Evolutionary conservation across 257 asterid genomes (phyloP).

Genomic region (Lycium ferocissimum): DNA sequence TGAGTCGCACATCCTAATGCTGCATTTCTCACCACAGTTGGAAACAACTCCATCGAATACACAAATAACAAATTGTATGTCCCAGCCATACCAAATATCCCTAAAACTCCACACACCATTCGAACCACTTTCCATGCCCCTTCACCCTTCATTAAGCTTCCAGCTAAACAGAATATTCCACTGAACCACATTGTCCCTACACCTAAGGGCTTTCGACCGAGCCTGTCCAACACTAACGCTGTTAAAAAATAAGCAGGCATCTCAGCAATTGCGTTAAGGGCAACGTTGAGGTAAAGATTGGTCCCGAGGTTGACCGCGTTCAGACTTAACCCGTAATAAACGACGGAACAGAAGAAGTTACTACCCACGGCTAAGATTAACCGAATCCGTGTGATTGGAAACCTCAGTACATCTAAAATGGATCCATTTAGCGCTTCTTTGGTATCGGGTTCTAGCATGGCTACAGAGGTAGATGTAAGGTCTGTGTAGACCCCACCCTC

Average conservation of each 20-base stretch:
- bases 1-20: slow-evolving; percentile 84
- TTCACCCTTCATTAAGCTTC: slow-evolving; percentile 49
- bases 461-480: too few species aligned
- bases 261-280: slow-evolving; percentile 70
- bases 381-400: slow-evolving; percentile 61
- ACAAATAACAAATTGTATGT: slow-evolving; percentile 74
- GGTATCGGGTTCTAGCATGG: slow-evolving; percentile 29
- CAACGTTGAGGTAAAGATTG: slow-evolving; percentile 72
- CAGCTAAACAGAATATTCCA: slow-evolving; percentile 61
- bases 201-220: slow-evolving; percentile 73
- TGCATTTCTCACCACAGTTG: slow-evolving; percentile 84
- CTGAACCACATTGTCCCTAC: slow-evolving; percentile 80
- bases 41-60: slow-evolving; percentile 77
- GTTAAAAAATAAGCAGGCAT: slow-evolving; percentile 78
- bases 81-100: slow-evolving; percentile 90
- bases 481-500: too few species aligned
- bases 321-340: slow-evolving; percentile 79
- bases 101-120: slow-evolving; percentile 64
- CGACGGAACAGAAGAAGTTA: slow-evolving; percentile 75
- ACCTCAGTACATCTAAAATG: slow-evolving; percentile 58
- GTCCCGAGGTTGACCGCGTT: slow-evolving; percentile 86
- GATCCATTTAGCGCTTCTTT: slow-evolving; percentile 59
- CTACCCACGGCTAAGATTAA: slow-evolving; percentile 64
- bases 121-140: slow-evolving; percentile 45
- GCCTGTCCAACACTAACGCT: slow-evolving; percentile 59